Evolutionary conservation across 352 stramenopile species (phyloP), one percentile per base, ranked within the genome.

Genomic region (Phytophthora rubi): DNA sequence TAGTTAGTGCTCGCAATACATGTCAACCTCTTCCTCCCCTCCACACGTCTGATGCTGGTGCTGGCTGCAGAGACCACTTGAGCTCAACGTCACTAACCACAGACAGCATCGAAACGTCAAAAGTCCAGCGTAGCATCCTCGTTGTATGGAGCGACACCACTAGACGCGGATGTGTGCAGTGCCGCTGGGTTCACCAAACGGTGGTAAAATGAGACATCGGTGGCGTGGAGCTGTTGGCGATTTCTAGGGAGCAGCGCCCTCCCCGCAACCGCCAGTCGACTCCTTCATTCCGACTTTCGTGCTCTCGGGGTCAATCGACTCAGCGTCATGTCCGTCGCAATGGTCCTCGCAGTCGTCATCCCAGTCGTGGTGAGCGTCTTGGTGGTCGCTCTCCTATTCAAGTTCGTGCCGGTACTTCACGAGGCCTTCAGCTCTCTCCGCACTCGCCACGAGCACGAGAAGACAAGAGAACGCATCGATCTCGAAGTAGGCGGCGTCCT

Each of bases 311-410:
- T 61, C 55, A 72, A 64, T 16, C n/a, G 15, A 47, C 13, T 12
- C 8, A 39, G 33, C 33, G 33, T 39, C 33, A 39, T 71, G 65
- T 49, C 55, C 13, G 2, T 71, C 26, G 65, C 48, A 53, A 55
- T 52, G 15, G 4, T 58, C 15, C 67, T 79, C 53, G 54, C 44
- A 45, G 44, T 76, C 45, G 37, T 59, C 13, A 33, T 75, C 37
- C 62, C 71, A 0, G 33, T 91, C 32, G 73, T 73, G 0, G 75
- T 80, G 47, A 73, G 49, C 8, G 44, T 79, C 56, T 68, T 84
- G 51, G 35, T 81, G 44, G 53, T 75, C 55, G 71, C 68, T 15
- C 39, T 88, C 26, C 71, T 71, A 30, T 53, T 86, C 61, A 84
- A 80, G 65, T 81, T 83, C 73, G 33, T 80, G 1, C 51, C 60